These are phyloP conservation scores for Laguncularia racemosa DNA, from an alignment of 345 rosid species.

Conservation along the genomic window DNA sequence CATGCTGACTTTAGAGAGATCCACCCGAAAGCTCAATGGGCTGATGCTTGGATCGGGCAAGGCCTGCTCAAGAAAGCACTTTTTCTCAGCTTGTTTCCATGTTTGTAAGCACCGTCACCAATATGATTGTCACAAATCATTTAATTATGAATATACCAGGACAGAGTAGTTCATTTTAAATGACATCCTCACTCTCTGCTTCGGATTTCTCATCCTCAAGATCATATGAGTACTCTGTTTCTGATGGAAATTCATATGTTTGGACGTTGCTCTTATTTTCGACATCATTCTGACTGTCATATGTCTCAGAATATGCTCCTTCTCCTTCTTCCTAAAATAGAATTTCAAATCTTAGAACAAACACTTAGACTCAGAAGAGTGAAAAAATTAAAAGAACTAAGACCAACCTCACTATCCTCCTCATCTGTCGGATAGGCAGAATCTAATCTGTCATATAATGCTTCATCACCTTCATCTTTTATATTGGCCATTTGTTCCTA, in stretches of 20 bases:
- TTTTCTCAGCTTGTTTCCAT: no score
- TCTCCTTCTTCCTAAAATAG: constrained; percentile 42
- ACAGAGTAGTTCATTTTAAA: no score
- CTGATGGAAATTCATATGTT: constrained; percentile 8
- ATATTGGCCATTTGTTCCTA: constrained; percentile 63
- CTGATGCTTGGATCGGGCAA: no score
- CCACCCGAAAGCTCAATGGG: no score
- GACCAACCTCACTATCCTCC: constrained; percentile 42
- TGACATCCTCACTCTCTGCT: constrained; percentile 3
- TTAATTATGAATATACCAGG: no score
- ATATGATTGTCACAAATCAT: no score
- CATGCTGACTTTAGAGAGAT: no score
- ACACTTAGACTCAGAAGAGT: neutral
- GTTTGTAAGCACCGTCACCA: no score
- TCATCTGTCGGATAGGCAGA: constrained; percentile 56
- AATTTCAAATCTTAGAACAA: neutral
- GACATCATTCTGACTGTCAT: constrained; percentile 17
- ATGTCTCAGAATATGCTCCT: constrained; percentile 30
- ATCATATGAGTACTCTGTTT: constrained; percentile 15
- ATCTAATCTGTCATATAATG: constrained; percentile 54
- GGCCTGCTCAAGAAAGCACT: no score
- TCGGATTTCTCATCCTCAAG: constrained; percentile 14
- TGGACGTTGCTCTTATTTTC: constrained; percentile 20
- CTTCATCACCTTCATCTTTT: constrained; percentile 49
- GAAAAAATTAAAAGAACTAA: neutral